These are phyloP conservation scores for Annona squamosa DNA, from an alignment of 164 flowering plant genomes.

Conservation along the genomic window DNA sequence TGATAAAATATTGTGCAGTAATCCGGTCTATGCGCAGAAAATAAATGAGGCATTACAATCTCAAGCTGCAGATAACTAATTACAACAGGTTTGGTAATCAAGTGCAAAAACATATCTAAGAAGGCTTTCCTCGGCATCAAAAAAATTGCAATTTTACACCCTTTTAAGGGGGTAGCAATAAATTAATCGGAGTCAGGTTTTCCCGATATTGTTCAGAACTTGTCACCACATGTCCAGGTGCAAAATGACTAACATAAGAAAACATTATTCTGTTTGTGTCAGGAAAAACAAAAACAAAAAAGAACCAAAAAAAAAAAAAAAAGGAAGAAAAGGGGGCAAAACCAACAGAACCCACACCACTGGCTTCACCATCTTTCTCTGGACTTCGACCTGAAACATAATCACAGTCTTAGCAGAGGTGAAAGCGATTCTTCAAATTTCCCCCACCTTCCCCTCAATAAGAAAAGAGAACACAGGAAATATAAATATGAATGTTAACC, in stretches of 20 bases:
- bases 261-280: conserved; percentile 8
- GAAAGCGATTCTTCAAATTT: too few species aligned
- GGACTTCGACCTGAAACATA: conserved; percentile 43
- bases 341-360: conserved; percentile 6
- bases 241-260: background rate
- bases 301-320: conserved; percentile 1
- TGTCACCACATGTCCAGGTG: conserved; percentile 15
- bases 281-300: background rate
- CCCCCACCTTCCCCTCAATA: too few species aligned
- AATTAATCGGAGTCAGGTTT: conserved; percentile 10
- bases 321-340: conserved; percentile 10
- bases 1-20: too few species aligned
- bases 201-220: conserved; percentile 8
- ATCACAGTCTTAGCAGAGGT: background rate
- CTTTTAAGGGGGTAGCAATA: conserved; percentile 23
- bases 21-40: too few species aligned
- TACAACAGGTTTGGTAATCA: background rate
- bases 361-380: conserved; percentile 60
- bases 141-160: conserved; percentile 31
- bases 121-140: conserved; percentile 3
- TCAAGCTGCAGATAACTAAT: background rate
- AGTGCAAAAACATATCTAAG: background rate
- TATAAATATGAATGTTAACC: too few species aligned
- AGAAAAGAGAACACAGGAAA: too few species aligned
- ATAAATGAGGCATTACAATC: too few species aligned